Evolutionary conservation across 805 yeast genomes (phyloP).

Genomic region (Yarrowia osloensis): DNA sequence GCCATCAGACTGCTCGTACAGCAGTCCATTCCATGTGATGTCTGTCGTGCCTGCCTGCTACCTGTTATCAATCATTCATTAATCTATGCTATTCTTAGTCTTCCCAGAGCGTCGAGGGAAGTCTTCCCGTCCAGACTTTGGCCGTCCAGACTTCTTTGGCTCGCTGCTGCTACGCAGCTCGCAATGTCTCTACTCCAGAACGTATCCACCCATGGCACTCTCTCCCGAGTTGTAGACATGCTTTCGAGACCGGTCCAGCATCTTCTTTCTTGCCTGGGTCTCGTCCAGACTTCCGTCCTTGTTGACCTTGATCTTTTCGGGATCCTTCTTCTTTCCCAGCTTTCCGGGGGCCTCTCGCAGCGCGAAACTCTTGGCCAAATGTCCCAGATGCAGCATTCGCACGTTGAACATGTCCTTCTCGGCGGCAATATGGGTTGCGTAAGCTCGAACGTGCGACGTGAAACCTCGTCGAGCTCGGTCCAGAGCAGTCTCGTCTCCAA

Average conservation of each 20-base stretch:
- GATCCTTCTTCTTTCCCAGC: slow-evolving; percentile 48
- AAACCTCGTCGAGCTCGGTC: slow-evolving; percentile 78
- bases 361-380: slow-evolving; percentile 92
- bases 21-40: too few relatives aligned
- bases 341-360: slow-evolving; percentile 91
- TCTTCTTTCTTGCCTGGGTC: slow-evolving; percentile 12
- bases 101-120: too few relatives aligned
- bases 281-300: slow-evolving; percentile 27
- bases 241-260: slow-evolving; percentile 6
- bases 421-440: slow-evolving; percentile 84
- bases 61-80: too few relatives aligned
- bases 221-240: slow-evolving; percentile 13
- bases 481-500: slow-evolving; percentile 63
- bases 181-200: slow-evolving; percentile 5
- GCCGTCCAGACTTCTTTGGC: too few relatives aligned
- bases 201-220: slow-evolving; percentile 22
- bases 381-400: slow-evolving; percentile 85
- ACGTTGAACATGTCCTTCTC: slow-evolving; percentile 84
- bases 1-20: too few relatives aligned
- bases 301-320: slow-evolving; percentile 28
- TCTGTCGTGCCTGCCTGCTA: too few relatives aligned
- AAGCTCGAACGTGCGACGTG: slow-evolving; percentile 88
- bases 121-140: too few relatives aligned
- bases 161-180: too few relatives aligned
- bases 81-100: neutral